Base-by-base conservation (phyloP, 106 monocot species). In the Platanthera guangdongensis region DNA sequence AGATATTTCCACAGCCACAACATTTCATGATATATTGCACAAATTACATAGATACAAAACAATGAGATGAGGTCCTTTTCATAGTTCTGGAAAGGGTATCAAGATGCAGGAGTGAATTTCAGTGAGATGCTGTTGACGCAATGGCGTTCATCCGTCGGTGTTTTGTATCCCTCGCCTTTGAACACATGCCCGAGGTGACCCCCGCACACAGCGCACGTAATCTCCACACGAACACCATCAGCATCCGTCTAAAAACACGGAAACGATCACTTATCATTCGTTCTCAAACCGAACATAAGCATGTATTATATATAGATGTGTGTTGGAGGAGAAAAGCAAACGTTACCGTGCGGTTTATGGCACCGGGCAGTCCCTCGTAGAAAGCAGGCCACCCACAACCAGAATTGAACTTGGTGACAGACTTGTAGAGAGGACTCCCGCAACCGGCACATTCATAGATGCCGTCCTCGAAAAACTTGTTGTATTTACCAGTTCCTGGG, bases 381-480 rank as follows among this genome's bases (percentile, higher is more conserved):
- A 95, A 95, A 11, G 95, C 95, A 19, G 95, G 95, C 95, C 95
- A 95, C n/a, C 95, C 95, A 51, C 95, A 95, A n/a, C 95, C 95
- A 70, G 95, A 95, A 76, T 92, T 72, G 75, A 95, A 92, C 76
- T 95, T 95, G 60, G 90, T 90, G 45, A 88, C 84, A 4, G 95
- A 95, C 64, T 90, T 95, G 81, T 95, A 95, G 0, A 95, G 88
- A 25, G 92, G 88, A 9, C 88, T 84, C 8, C 83, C 90, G 76
- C 95, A 95, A 53, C 88, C 95, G 10, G 95, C 90, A 76, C 95
- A 95, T 25, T 79, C 80, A 67, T 92, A 95, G 51, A 87, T 53
- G 8, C 95, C 95, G 0, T 89, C 90, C 6, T 28, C 83, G 8
- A 60, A 90, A 70, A 92, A 92, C 78, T 95, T 92, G 83, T 95